These are phyloP conservation scores for Boletus rex-veris DNA, from an alignment of 768 basidiomycete species.

Conservation along the genomic window DNA sequence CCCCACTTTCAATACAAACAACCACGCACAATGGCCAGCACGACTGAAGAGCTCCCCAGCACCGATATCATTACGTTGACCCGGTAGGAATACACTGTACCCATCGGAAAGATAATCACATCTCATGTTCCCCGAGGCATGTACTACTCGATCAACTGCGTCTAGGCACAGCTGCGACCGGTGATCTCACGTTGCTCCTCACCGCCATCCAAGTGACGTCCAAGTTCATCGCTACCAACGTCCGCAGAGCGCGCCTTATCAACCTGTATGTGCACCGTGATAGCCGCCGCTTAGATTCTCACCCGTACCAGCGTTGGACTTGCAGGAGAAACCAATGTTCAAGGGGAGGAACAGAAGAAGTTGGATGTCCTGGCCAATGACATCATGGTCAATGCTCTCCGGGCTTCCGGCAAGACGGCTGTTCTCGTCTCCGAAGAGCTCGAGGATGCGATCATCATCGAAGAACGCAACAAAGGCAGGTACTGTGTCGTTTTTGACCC, in stretches of 20 bases:
- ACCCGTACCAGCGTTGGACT: conserved; percentile 74
- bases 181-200: conserved; percentile 91
- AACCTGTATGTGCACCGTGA: conserved; percentile 68
- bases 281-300: not conserved
- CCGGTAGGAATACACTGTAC: conserved; percentile 47
- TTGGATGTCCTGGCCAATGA: conserved; percentile 97
- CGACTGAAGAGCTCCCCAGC: conserved; percentile 61
- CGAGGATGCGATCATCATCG: conserved; percentile 89
- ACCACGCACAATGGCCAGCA: conserved; percentile 25
- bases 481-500: conserved; percentile 99
- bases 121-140: conserved; percentile 50
- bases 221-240: conserved; percentile 98
- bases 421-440: conserved; percentile 97
- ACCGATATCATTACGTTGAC: conserved; percentile 93
- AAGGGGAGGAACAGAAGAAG: conserved; percentile 99
- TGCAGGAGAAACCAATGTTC: conserved; percentile 94
- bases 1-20: not conserved
- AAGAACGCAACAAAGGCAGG: conserved; percentile 72
- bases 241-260: conserved; percentile 93
- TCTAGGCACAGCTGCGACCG: conserved; percentile 78
- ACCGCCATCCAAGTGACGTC: conserved; percentile 95
- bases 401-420: conserved; percentile 94
- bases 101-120: not conserved
- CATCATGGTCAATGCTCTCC: conserved; percentile 97
- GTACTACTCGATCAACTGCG: conserved; percentile 84